Conservation (phyloP, 2,329 filamentous ascomycete species). For the Cryphonectria naterciae region DNA sequence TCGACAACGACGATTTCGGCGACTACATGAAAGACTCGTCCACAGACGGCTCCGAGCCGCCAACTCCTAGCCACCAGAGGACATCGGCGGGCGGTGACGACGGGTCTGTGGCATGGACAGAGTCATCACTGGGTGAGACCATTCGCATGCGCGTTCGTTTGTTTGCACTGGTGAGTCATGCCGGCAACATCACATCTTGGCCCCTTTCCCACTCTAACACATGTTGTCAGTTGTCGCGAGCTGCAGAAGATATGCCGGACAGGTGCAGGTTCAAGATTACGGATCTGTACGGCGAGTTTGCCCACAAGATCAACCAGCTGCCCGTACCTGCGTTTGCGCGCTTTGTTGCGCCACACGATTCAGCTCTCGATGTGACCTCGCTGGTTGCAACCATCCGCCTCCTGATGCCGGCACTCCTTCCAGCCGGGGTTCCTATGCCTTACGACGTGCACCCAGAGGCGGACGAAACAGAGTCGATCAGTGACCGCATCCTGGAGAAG, state of each 20-base stretch:
- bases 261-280: conserved; percentile 45
- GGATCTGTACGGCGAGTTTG: conserved; percentile 63
- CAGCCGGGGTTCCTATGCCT: conserved; percentile 49
- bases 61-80: conserved; percentile 47
- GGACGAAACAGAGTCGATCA: conserved; percentile 46
- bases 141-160: conserved; percentile 66
- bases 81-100: conserved; percentile 40
- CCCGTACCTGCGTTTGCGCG: conserved; percentile 61
- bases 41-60: conserved; percentile 50
- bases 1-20: conserved; percentile 63
- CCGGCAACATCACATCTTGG: not conserved
- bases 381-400: conserved; percentile 52
- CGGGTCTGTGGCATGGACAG: conserved; percentile 31
- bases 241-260: conserved; percentile 50
- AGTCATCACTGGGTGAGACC: conserved; percentile 53
- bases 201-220: conserved; percentile 30
- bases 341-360: conserved; percentile 51
- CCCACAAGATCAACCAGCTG: conserved; percentile 60
- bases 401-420: conserved; percentile 49
- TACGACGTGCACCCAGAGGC: conserved; percentile 42
- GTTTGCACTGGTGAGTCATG: conserved; percentile 55
- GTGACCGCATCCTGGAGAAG: conserved; percentile 51
- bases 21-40: conserved; percentile 61
- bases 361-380: conserved; percentile 42
- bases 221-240: conserved; percentile 47